Conservation (phyloP, 169 alveolate genomes). For the Plasmodium sp. region DNA sequence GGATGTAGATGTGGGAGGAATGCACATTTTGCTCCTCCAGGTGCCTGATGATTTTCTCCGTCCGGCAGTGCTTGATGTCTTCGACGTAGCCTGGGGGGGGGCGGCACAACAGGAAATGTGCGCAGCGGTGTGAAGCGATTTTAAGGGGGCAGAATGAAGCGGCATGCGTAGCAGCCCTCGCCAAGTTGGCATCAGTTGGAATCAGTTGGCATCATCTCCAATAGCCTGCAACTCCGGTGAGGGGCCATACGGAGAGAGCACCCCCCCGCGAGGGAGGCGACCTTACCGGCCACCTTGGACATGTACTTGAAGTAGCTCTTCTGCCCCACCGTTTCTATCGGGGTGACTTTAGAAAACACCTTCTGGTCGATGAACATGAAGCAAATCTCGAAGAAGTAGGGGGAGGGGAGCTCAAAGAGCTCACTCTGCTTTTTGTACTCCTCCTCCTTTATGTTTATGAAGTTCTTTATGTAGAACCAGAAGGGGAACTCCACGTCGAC, state of each 20-base stretch:
- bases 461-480: slow-evolving; percentile 73
- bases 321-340: slow-evolving; percentile 74
- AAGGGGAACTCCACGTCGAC: slow-evolving; percentile 74
- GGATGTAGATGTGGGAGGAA: slow-evolving; percentile 46
- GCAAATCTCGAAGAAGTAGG: slow-evolving; percentile 74
- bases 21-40: slow-evolving; percentile 65
- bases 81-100: slow-evolving; percentile 62
- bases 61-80: slow-evolving; percentile 70
- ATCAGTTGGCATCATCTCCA: neutral
- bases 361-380: slow-evolving; percentile 74
- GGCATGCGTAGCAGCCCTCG: neutral
- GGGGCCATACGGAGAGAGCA: neutral
- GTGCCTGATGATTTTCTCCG: slow-evolving; percentile 58
- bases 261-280: neutral
- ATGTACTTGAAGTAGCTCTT: slow-evolving; percentile 70
- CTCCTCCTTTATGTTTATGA: slow-evolving; percentile 65
- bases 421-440: slow-evolving; percentile 65
- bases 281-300: slow-evolving; percentile 69
- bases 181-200: neutral
- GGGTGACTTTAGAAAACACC: slow-evolving; percentile 65
- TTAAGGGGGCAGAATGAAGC: neutral
- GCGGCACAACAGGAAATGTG: neutral
- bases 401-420: slow-evolving; percentile 71
- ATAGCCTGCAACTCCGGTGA: neutral
- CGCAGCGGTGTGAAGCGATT: neutral